Conservation (phyloP, 345 rosid species). For the Eucalyptus melliodora region DNA sequence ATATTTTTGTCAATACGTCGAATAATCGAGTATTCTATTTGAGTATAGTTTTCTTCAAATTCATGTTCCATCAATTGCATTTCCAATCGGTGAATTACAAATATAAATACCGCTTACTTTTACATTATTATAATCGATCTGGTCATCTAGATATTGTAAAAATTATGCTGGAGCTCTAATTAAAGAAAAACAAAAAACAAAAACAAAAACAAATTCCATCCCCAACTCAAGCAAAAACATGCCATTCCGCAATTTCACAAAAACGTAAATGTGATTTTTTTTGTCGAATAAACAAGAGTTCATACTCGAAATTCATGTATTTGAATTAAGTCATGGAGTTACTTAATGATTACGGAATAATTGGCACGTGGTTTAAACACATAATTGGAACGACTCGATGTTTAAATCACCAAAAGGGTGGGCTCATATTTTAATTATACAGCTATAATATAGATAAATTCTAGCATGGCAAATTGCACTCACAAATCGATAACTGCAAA, state of each 20-base stretch:
- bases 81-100: not conserved
- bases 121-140: too few relatives aligned
- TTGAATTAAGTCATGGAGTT: not conserved
- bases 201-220: not conserved
- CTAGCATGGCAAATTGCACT: too few relatives aligned
- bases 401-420: too few relatives aligned
- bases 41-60: not conserved
- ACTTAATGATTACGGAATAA: not conserved
- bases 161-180: not conserved
- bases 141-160: too few relatives aligned
- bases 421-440: too few relatives aligned
- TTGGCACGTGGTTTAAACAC: not conserved
- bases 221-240: not conserved
- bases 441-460: too few relatives aligned
- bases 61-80: not conserved
- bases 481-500: too few relatives aligned
- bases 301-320: not conserved
- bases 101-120: not conserved
- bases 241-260: not conserved
- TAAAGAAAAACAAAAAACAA: accelerated
- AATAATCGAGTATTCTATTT: too few relatives aligned
- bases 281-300: not conserved
- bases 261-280: too few relatives aligned
- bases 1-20: too few relatives aligned
- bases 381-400: not conserved